Base-by-base conservation (phyloP, 257 asterid genomes). In the Plectranthus barbatus region DNA sequence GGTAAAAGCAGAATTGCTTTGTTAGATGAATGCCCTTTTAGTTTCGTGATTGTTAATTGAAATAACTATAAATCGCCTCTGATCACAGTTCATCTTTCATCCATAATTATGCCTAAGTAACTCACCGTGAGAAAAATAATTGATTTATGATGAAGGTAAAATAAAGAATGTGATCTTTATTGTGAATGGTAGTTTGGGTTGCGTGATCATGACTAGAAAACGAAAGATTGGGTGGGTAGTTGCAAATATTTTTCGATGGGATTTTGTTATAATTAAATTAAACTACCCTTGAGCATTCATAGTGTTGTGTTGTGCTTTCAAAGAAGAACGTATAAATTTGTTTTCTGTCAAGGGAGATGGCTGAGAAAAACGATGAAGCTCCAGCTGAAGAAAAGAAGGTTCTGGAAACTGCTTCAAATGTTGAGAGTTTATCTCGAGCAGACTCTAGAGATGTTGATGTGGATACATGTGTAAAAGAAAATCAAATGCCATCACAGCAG, bases 321-420 rank as follows among this genome's bases (percentile, higher is more conserved):
- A 4, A 33, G 21, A 14, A 39, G 40, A 36, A 48, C 34, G 29
- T 26, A 26, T 26, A 8, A 21, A 11, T 36, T 56, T 11, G 20
- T 31, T 12, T 39, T 15, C 14, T 55, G 48, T 58, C 42, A 42
- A 65, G 46, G 62, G 52, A 45, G 14, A 77, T 76, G 81, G 67
- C 79, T 3, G 82, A 75, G 64, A 60, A 59, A 45, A 44, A 56
- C 5, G 73, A 41, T 19, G 81, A 77, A 56, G 65, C 63, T 4
- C 57, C 60, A 3, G 45, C 56, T 21, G 75, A 68, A 70, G 69
- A 68, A 20, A 64, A 46, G 26, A 69, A 76, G 14, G 39, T 24
- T 52, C 52, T 14, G 19, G 67, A 45, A 5, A 50, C 18, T 15
- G 40, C 46, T 74, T 72, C 85, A 18, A 64, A 73, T 64, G 72